Base-by-base conservation (phyloP, 768 basidiomycete genomes). In the Clavaria fumosa region DNA sequence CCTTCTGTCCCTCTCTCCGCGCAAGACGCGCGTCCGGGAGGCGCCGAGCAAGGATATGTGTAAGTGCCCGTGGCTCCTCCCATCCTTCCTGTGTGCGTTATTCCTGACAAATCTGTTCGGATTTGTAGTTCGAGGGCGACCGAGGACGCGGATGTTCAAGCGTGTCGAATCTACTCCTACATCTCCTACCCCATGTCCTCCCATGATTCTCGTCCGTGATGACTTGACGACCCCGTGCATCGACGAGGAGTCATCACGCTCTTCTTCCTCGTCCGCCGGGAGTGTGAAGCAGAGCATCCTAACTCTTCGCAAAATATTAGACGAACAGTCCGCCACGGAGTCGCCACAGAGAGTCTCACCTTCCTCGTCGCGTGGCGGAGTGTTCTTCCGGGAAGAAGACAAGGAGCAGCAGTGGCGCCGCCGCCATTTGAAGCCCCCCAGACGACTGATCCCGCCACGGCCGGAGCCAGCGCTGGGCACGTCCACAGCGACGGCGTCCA, bases 401-500 rank as follows among this genome's bases (percentile, higher is more conserved):
- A 17, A 30, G 38, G 14, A 18, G 26, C 9, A 28, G 26, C 34
- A 5, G 43, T 41, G 43, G n/a, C n/a, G 21, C 30, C 42, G n/a
- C 35, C 40, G 3, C 38, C 42, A 9, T 31, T 44, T 7, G 40
- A 52, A 1, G 48, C 5, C 46, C 60, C 0, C 61, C 61, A 1
- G 53, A 55, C n/a, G 60, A 64, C 40, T 46, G 64, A 50, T 61
- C 63, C 23, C 70, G 2, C 75, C 78, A 1, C 61, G 64, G 7
- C 70, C 72, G 7, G 50, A 54, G 1, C 60, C 77, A 4, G 57
- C 64, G 17, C 62, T 69, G 4, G 64, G 69, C n/a, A 77, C 78
- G 3, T 80, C 78, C 3, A 78, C 62, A 4, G 76, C 83, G 1
- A 86, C 83, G 2, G 83, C 82, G 1, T 78, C 75, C 20, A 64